These are phyloP conservation scores for Chaetomium globosum DNA, from an alignment of 2,329 filamentous ascomycete species.

Conservation along the genomic window DNA sequence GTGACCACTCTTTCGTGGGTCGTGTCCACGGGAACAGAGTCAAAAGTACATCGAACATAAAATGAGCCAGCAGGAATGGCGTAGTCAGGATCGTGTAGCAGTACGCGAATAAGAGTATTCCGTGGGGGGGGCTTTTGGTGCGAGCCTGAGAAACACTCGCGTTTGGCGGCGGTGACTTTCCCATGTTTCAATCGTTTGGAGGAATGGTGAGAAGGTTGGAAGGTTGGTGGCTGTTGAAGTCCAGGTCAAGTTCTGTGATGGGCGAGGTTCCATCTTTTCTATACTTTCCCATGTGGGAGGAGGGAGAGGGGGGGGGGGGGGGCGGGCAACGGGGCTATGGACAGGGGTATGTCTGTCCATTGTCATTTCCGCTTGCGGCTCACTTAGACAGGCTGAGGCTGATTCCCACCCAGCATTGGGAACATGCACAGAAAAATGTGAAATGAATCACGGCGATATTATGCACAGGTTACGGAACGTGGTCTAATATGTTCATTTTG, in stretches of 20 bases:
- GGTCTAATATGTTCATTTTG: too few species aligned
- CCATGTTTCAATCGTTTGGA: slow-evolving; percentile 3
- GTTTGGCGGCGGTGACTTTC: background rate
- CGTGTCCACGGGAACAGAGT: slow-evolving; percentile 20
- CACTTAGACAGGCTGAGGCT: too few species aligned
- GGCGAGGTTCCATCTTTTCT: background rate
- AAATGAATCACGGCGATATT: too few species aligned
- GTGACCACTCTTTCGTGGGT: slow-evolving; percentile 14
- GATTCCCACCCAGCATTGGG: too few species aligned
- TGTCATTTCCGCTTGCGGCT: too few species aligned
- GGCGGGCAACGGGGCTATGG: too few species aligned
- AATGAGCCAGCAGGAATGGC: slow-evolving; percentile 22
- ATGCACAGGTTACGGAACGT: too few species aligned
- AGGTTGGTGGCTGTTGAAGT: background rate
- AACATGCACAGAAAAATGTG: too few species aligned
- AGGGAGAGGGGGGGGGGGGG: too few species aligned
- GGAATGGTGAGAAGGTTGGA: background rate
- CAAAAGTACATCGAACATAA: slow-evolving; percentile 16
- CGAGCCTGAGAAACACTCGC: background rate
- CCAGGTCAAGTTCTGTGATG: background rate
- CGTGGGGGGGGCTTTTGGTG: background rate
- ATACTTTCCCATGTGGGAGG: background rate
- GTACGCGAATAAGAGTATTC: background rate
- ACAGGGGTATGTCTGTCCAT: too few species aligned
- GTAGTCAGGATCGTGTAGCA: slow-evolving; percentile 12